These are phyloP conservation scores for Penicillium waksmanii DNA, from an alignment of 495 filamentous ascomycete genomes.

Conservation along the genomic window DNA sequence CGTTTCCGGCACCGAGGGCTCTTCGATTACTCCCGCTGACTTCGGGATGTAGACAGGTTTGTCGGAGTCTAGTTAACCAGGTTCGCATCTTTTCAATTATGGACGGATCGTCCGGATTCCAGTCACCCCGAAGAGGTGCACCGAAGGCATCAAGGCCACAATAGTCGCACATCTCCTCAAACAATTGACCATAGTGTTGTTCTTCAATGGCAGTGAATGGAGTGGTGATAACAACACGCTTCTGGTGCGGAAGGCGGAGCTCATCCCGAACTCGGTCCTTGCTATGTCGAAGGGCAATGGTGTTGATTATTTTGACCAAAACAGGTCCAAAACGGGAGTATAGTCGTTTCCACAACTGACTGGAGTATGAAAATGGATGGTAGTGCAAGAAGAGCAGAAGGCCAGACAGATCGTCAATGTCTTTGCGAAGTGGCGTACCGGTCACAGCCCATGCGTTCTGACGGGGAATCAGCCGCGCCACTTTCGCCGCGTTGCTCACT, in stretches of 20 bases:
- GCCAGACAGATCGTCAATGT: conserved; percentile 68
- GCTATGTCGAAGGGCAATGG: conserved; percentile 79
- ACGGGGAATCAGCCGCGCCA: conserved; percentile 79
- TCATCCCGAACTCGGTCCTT: conserved; percentile 80
- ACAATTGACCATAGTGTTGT: conserved; percentile 76
- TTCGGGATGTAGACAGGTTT: conserved; percentile 85
- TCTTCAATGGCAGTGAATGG: conserved; percentile 89
- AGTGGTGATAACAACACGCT: conserved; percentile 82
- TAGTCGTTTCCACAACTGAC: conserved; percentile 68
- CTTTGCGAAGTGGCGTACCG: conserved; percentile 83
- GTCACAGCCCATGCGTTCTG: conserved; percentile 92
- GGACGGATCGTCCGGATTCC: conserved; percentile 61
- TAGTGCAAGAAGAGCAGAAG: conserved; percentile 80
- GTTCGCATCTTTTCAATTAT: conserved; percentile 67
- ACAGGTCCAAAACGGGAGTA: conserved; percentile 58
- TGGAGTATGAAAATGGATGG: conserved; percentile 68
- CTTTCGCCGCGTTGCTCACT: conserved; percentile 77
- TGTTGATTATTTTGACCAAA: conserved; percentile 67
- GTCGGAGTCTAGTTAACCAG: conserved; percentile 74
- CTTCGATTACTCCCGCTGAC: conserved; percentile 69
- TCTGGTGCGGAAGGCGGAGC: conserved; percentile 68
- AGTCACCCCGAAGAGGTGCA: conserved; percentile 58
- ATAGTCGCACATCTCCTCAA: conserved; percentile 70
- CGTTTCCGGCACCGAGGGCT: conserved; percentile 64
- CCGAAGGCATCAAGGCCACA: conserved; percentile 69